Base-by-base conservation (phyloP, 1,139 yeast species). In the Torulaspora globosa region DNA sequence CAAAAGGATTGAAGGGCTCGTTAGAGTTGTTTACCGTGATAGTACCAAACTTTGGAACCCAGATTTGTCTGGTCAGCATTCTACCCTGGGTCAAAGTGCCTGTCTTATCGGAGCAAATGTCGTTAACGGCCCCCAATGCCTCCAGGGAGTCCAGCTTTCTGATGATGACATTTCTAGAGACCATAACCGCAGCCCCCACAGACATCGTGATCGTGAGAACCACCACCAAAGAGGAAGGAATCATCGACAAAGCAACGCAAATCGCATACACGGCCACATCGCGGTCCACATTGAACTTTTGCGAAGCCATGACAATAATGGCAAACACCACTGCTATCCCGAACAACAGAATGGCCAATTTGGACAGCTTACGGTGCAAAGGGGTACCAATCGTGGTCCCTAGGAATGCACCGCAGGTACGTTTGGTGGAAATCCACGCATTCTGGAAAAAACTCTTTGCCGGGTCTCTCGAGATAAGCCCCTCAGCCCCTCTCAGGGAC, bases 161-260 rank as follows among this genome's bases (percentile, higher is more conserved):
- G 50, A 94, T 95, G 61, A 94, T 90, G 3, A 97, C 98, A 61
- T 84, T 84, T 58, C 89, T 83, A 41, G 81, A 80, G 2, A 97
- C 96, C 98, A 92, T 92, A 66, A 97, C 79, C 55, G 90, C 76
- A 29, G 94, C 97, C 39, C 98, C 98, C 35, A 92, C 77, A 0
- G 98, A 97, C 64, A 92, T 75, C 0, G 98, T 92, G 12, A 92
- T 97, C 3, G 98, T 90, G 43, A 92, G 96, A 60, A 94, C 94
- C 56, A 92, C 94, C 1, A 97, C 98, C 55, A 92, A 75, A 39
- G 98, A 97, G 65, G 94, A 97, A 1, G 99, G 99, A 57, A 92
- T 92, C 36, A 97, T 97, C 37, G 99, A 97, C 18, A 92, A 96
- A 0, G 98, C 98, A 48, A 92, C 78, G 15, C 97, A 89, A 19